phyloP scores from a whole-genome alignment of 495 filamentous ascomycete genomes.

The Clohesyomyces aquaticus region DNA sequence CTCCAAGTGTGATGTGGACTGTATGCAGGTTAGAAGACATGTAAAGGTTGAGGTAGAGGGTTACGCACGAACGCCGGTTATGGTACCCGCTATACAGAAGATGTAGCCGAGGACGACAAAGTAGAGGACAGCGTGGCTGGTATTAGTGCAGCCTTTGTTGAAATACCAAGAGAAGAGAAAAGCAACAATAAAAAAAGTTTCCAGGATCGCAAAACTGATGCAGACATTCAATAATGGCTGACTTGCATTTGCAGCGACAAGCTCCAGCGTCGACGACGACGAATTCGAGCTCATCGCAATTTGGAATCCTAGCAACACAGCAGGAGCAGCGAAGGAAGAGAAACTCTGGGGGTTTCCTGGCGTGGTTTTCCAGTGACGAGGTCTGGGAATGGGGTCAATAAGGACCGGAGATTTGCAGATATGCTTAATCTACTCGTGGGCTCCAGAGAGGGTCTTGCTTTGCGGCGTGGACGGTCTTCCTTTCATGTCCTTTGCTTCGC shows the following conservation, averaged over 20 bases:
- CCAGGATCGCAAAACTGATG: constrained; percentile 29
- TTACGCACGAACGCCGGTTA: constrained; percentile 20
- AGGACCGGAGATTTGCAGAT: constrained; percentile 8
- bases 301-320: background rate
- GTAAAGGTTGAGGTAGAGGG: background rate
- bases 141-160: constrained; percentile 18
- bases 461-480: background rate
- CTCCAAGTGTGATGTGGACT: constrained; percentile 29
- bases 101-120: constrained; percentile 20
- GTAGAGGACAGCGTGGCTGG: constrained; percentile 7
- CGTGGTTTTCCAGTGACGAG: background rate
- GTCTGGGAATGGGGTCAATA: background rate
- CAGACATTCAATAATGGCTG: constrained; percentile 25
- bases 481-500: background rate
- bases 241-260: constrained; percentile 8
- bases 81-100: constrained; percentile 21
- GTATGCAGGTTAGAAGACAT: background rate
- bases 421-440: background rate
- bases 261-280: constrained; percentile 1
- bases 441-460: background rate
- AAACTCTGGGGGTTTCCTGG: background rate
- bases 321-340: constrained; percentile 1
- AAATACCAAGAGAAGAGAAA: constrained; percentile 32
- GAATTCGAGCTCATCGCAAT: background rate
- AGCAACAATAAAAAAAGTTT: constrained; percentile 29